Percentiles rank a stretch among this genome's conserved stretches.
Conservation (phyloP, 257 asterid genomes). For the Mitragyna speciosa region DNA sequence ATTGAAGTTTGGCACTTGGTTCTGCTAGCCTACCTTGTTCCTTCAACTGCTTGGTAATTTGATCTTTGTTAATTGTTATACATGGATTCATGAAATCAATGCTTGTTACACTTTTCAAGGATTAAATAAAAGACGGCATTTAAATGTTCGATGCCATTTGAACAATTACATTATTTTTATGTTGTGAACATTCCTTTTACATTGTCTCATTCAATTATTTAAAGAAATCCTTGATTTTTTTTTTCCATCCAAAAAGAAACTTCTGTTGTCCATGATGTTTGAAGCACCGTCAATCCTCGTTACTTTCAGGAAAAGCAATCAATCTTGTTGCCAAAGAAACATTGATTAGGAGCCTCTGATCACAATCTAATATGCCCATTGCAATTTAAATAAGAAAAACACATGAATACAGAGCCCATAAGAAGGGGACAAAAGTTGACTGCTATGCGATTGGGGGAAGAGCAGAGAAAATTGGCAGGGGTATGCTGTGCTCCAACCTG, state of each 20-base stretch:
- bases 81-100: neutral
- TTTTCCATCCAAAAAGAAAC: too few species aligned
- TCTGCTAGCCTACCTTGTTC: neutral
- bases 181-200: too few species aligned
- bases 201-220: neutral
- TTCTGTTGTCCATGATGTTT: neutral
- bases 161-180: too few species aligned
- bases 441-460: neutral
- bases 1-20: neutral
- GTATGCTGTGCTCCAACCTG: neutral
- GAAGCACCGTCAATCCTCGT: too few species aligned
- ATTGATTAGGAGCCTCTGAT: neutral
- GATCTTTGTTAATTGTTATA: neutral
- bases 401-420: neutral
- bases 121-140: too few species aligned
- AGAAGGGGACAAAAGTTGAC: neutral
- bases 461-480: conserved; percentile 4
- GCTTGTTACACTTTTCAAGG: neutral
- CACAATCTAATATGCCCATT: neutral
- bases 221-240: neutral
- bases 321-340: neutral
- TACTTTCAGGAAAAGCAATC: neutral
- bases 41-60: neutral
- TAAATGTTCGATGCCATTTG: too few species aligned
- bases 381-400: neutral